Base-by-base conservation (phyloP, 1,284 basidiomycete species). In the Ganoderma boninense region DNA sequence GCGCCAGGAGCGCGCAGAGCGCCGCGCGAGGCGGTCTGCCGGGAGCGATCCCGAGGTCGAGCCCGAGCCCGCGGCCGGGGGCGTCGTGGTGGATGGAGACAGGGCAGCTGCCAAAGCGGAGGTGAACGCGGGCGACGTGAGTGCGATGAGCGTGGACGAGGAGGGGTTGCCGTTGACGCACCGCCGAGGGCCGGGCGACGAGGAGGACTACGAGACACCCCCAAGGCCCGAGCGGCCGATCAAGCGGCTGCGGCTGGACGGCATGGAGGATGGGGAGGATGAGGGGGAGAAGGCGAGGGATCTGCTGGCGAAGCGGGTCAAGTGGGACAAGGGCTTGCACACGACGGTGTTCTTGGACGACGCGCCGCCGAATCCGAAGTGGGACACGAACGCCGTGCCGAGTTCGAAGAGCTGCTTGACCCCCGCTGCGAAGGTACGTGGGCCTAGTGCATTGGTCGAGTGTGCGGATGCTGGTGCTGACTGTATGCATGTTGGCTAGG, bases 161-260 rank as follows among this genome's bases (percentile, higher is more conserved):
- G 76, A 83, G 70, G 80, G 71, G 13, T 65, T 70, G n/a, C 76
- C 78, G 13, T 26, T 68, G 62, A 79, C 77, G 61, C 90, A 93
- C 82, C 80, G 80, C 66, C 81, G 89, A 75, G 92, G 91, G 13
- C 88, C 93, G 6, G 94, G 95, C 1, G 95, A 96, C 23, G 94
- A 95, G 46, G 94, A 93, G 74, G 94, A 95, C 73, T 96, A 93
- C 75, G 85, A 87, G 77, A 92, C 91, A 2, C 93, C 90, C 0
- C 82, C 83, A 63, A 82, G 82, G 70, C 78, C 84, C 32, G 83
- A 84, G 46, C 81, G 79, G 67, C 78, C 79, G 16, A 46, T 63
- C 62, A 79, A 81, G 82, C 72, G 76, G 66, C 74, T 80, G 65
- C 79, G 81, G 69, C 78, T 84, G 66, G 84, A 83, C 61, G 82